These are phyloP conservation scores for Glycine soja DNA, from an alignment of 306 rosid species.

Conservation along the genomic window DNA sequence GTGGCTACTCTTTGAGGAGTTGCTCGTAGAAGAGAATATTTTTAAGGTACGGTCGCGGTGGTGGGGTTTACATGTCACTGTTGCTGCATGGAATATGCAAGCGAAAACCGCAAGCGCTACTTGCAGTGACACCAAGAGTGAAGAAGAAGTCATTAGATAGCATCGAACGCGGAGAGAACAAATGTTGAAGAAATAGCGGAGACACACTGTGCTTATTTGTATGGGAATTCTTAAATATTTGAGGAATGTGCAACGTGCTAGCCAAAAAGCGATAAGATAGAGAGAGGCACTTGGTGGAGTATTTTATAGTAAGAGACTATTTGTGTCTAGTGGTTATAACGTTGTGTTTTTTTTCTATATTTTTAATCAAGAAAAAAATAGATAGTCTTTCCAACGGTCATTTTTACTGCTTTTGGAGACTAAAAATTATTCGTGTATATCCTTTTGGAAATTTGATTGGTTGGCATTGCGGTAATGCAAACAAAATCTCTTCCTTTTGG, in stretches of 20 bases:
- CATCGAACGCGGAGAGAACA: slow-evolving; percentile 31
- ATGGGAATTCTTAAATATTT: slow-evolving; percentile 18
- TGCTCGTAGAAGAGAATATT: slow-evolving; percentile 36
- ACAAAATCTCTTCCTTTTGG: slow-evolving; percentile 35
- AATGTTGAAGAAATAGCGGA: slow-evolving; percentile 13
- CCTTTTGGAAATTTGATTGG: slow-evolving; percentile 38
- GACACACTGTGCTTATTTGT: background rate
- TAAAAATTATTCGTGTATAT: slow-evolving; percentile 5
- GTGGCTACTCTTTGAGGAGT: slow-evolving; percentile 43
- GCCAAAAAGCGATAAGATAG: slow-evolving; percentile 23
- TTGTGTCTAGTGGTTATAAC: background rate
- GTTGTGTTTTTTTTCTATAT: background rate
- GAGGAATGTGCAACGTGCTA: slow-evolving; percentile 20
- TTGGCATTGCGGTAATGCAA: slow-evolving; percentile 18
- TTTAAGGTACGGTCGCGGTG: background rate
- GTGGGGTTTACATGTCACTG: background rate
- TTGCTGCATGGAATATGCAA: slow-evolving; percentile 42
- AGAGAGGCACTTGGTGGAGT: slow-evolving; percentile 13
- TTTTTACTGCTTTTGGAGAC: slow-evolving; percentile 42
- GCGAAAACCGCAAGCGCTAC: slow-evolving; percentile 22
- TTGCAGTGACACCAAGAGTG: slow-evolving; percentile 1
- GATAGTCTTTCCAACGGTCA: slow-evolving; percentile 64
- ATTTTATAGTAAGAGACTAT: slow-evolving; percentile 41
- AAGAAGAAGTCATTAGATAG: slow-evolving; percentile 56
- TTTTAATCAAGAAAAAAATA: background rate